phyloP scores from a whole-genome alignment of 257 asterid genomes.

The Gentiana straminea region DNA sequence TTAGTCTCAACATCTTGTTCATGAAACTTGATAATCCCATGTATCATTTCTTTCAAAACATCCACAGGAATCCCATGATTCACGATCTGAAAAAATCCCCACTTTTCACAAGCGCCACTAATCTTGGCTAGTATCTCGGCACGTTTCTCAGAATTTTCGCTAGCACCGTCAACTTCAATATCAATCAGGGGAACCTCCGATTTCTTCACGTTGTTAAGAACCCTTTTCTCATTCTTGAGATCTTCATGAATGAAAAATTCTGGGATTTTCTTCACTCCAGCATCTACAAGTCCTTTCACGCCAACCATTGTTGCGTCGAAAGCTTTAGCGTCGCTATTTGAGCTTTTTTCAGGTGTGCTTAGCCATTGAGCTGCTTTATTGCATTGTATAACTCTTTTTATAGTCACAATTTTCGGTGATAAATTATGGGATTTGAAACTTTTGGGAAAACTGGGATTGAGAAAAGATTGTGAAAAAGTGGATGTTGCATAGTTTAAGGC shows the following conservation, averaged over 20 bases:
- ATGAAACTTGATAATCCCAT: conserved; percentile 7
- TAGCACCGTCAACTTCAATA: conserved; percentile 3
- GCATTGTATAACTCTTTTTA: not conserved
- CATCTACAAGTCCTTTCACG: conserved; percentile 11
- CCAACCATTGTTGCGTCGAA: conserved; percentile 13
- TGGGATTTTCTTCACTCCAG: conserved; percentile 9
- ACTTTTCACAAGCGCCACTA: conserved; percentile 11
- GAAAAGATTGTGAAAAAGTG: too few species aligned
- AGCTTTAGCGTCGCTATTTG: conserved; percentile 7
- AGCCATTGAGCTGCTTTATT: not conserved
- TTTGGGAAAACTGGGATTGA: too few species aligned
- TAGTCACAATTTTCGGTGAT: not conserved
- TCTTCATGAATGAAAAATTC: conserved; percentile 4
- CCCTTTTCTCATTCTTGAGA: not conserved
- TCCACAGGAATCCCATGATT: conserved; percentile 10
- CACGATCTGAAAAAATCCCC: conserved; percentile 15
- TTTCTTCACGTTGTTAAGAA: not conserved
- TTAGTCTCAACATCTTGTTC: conserved; percentile 12
- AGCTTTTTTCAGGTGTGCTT: conserved; percentile 5
- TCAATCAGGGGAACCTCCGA: conserved; percentile 3
- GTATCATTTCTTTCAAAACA: conserved; percentile 1
- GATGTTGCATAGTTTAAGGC: too few species aligned
- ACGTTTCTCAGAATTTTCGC: not conserved
- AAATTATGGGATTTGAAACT: too few species aligned
- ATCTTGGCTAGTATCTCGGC: conserved; percentile 5